These are phyloP conservation scores for Scutellaria galericulata DNA, from an alignment of 257 asterid genomes.

Conservation along the genomic window DNA sequence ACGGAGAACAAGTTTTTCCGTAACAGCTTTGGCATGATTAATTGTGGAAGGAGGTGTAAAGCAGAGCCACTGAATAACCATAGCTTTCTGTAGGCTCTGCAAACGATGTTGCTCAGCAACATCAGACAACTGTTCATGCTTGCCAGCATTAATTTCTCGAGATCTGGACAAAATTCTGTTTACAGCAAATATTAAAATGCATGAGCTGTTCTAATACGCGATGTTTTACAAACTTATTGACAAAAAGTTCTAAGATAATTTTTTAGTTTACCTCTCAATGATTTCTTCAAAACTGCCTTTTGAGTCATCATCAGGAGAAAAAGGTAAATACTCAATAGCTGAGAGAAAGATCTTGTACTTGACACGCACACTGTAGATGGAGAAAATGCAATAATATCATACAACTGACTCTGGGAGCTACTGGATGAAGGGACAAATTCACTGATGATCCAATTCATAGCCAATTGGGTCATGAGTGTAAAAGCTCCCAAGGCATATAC, in stretches of 20 bases:
- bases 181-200: slow-evolving; percentile 25
- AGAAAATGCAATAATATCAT: slow-evolving; percentile 35
- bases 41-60: slow-evolving; percentile 98
- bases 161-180: slow-evolving; percentile 86
- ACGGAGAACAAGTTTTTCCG: slow-evolving; percentile 72
- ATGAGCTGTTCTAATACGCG: slow-evolving; percentile 23
- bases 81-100: slow-evolving; percentile 92
- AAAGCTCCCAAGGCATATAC: slow-evolving; percentile 19
- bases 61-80: slow-evolving; percentile 98
- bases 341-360: slow-evolving; percentile 88
- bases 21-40: slow-evolving; percentile 66
- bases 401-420: slow-evolving; percentile 29
- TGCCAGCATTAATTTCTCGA: slow-evolving; percentile 63
- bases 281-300: slow-evolving; percentile 95
- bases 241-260: slow-evolving; percentile 30
- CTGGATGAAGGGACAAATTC: background rate
- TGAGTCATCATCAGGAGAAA: slow-evolving; percentile 68
- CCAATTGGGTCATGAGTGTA: slow-evolving; percentile 22
- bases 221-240: slow-evolving; percentile 11
- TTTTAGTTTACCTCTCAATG: slow-evolving; percentile 70
- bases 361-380: slow-evolving; percentile 72
- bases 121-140: slow-evolving; percentile 60
- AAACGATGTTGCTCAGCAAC: slow-evolving; percentile 88
- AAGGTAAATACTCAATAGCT: slow-evolving; percentile 87
- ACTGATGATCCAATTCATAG: slow-evolving; percentile 15